These are phyloP conservation scores for Avena insularis DNA, from an alignment of 176 grass and related monocot species.

Conservation along the genomic window DNA sequence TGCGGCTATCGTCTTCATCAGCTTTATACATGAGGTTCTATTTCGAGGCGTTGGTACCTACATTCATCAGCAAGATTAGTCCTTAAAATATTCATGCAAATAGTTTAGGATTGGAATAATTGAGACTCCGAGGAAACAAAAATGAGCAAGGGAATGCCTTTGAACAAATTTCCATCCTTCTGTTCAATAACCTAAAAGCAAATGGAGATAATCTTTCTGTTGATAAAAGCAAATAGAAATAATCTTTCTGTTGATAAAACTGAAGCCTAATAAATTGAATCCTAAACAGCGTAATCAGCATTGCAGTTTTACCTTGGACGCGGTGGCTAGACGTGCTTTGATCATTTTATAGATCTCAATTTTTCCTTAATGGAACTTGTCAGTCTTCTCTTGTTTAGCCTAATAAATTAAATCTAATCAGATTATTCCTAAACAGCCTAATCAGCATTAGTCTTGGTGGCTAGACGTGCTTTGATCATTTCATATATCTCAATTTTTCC, in stretches of 20 bases:
- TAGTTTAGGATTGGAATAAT: not conserved
- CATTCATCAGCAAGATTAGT: too few relatives aligned
- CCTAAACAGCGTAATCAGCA: not conserved
- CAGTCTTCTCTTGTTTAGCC: too few relatives aligned
- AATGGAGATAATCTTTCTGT: not conserved
- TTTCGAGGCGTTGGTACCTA: too few relatives aligned
- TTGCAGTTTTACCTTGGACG: conserved; percentile 49
- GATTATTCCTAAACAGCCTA: too few relatives aligned
- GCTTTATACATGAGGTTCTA: too few relatives aligned
- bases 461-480: conserved; percentile 68
- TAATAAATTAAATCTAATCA: too few relatives aligned
- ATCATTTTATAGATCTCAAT: too few relatives aligned
- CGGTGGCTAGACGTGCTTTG: too few relatives aligned
- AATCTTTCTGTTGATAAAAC: conserved; percentile 17
- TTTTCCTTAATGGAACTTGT: too few relatives aligned
- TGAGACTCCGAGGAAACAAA: conserved; percentile 9
- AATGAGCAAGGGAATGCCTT: conserved; percentile 49
- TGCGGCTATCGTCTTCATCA: too few relatives aligned
- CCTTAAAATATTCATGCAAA: not conserved
- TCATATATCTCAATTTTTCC: conserved; percentile 74
- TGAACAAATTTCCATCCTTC: conserved; percentile 57
- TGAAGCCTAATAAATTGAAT: conserved; percentile 18
- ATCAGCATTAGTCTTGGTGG: conserved; percentile 21
- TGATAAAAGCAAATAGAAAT: not conserved
- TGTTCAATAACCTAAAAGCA: conserved; percentile 44